Base-by-base conservation (phyloP, 164 flowering plant species). In the Taxillus chinensis region DNA sequence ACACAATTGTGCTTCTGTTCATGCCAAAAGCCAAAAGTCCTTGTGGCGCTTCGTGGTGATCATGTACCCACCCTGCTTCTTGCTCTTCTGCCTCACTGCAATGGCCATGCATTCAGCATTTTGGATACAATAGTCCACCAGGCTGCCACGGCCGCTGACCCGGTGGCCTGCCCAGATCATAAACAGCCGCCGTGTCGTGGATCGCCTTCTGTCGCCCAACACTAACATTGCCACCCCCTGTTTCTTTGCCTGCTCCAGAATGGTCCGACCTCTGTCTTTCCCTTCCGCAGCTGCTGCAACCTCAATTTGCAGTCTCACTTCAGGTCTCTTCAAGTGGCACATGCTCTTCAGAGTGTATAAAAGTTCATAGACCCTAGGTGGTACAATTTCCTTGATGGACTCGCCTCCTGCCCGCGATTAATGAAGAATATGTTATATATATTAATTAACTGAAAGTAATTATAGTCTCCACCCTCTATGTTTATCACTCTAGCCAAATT, bases 1-100 rank as follows among this genome's bases (percentile, higher is more conserved):
- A n/a, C n/a, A n/a, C n/a, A n/a, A n/a, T n/a, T n/a, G n/a, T 41
- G 11, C 27, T 27, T 27, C 27, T 27, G 27, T 3, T 77, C 66
- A 88, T 70, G 96, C 96, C 73, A 88, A 74, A 60, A 86, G 86
- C 92, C 92, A 88, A 59, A 88, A 88, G 67, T 88, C 84, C 64
- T 78, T 88, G 14, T 83, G 96, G 42, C 80, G 80, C 69, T 80
- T 83, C 1, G 96, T 86, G 42, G 88, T 84, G 59, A 88, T 83
- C 62, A 88, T 57, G 67, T 84, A 88, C 4, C 95, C 95, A 56
- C 92, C 96, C 16, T 66, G 46, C 61, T 70, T 80, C 68, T 71
- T 79, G 75, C 86, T 80, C 61, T 83, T 89, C 68, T 83, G 82
- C 64, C 92, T 80, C 45, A 86, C 90, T 7, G 90, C 92, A 63